Conservation (phyloP, 2,329 filamentous ascomycete species). For the Verticillium alfalfae region DNA sequence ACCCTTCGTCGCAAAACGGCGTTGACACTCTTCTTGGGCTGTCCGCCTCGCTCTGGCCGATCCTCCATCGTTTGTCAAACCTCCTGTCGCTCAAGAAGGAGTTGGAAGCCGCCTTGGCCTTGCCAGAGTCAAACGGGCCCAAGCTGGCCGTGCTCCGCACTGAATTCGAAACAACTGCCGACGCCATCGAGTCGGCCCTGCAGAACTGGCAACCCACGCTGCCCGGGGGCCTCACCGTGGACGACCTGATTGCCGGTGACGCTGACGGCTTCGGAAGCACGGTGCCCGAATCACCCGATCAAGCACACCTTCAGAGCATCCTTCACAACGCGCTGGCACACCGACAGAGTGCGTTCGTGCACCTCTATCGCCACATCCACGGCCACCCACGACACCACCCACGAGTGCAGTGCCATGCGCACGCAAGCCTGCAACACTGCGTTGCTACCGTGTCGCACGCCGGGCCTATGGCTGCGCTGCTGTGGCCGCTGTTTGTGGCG, state of each 20-base stretch:
- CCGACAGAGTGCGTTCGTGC: conserved; percentile 52
- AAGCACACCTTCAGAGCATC: conserved; percentile 44
- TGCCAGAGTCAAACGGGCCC: conserved; percentile 26
- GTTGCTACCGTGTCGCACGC: conserved; percentile 46
- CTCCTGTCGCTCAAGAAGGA: conserved; percentile 47
- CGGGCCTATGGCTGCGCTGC: conserved; percentile 57
- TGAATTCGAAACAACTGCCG: conserved; percentile 44
- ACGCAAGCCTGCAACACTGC: conserved; percentile 46
- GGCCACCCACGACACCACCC: conserved; percentile 38
- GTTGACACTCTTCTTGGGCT: conserved; percentile 57
- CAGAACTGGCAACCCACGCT: conserved; percentile 49
- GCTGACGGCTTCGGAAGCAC: conserved; percentile 11
- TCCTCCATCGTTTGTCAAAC: conserved; percentile 55
- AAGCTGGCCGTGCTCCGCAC: conserved; percentile 42
- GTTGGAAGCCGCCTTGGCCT: conserved; percentile 37
- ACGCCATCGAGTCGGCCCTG: conserved; percentile 50
- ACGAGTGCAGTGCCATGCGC: conserved; percentile 48
- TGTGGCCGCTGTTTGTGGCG: conserved; percentile 61
- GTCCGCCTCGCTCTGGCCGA: conserved; percentile 57
- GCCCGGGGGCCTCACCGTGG: conserved; percentile 25
- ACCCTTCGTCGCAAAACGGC: conserved; percentile 41
- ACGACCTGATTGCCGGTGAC: conserved; percentile 16
- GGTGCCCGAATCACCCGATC: conserved; percentile 19
- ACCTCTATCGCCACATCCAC: conserved; percentile 51
- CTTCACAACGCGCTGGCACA: conserved; percentile 56